Evolutionary conservation across 2,329 filamentous ascomycete species (phyloP).

Genomic region (Ophiostoma quercus): DNA sequence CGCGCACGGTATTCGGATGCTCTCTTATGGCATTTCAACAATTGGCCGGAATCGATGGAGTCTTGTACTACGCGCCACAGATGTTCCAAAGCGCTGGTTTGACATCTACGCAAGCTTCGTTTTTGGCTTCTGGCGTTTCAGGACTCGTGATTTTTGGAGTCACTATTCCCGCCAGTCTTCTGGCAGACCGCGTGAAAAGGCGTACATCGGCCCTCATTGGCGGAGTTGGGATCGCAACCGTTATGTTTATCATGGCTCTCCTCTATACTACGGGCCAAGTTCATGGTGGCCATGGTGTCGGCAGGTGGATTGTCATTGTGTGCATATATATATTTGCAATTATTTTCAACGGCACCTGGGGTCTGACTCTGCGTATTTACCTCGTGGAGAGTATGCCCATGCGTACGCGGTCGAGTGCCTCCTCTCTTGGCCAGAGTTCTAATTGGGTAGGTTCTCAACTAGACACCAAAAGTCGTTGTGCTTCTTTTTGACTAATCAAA

Average conservation of each 20-base stretch:
- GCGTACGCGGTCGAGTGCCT: constrained; percentile 9
- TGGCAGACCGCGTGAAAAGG: constrained; percentile 1
- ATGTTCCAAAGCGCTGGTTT: constrained; percentile 12
- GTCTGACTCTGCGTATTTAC: not conserved
- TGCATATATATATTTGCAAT: constrained; percentile 13
- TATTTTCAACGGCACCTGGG: constrained; percentile 11
- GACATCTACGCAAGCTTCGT: constrained; percentile 1
- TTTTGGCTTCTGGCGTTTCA: constrained; percentile 9
- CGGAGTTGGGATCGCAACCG: not conserved
- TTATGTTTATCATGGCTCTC: constrained; percentile 1
- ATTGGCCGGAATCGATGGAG: constrained; percentile 11
- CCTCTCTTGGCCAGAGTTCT: constrained; percentile 6
- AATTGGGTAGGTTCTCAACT: not conserved
- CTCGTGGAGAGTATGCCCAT: constrained; percentile 16
- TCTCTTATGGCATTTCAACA: constrained; percentile 16
- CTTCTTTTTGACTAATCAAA: not conserved
- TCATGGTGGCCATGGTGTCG: not conserved
- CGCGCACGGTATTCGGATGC: not conserved
- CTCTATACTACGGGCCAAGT: constrained; percentile 1
- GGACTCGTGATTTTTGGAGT: constrained; percentile 3
- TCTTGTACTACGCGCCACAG: constrained; percentile 10
- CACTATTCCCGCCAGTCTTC: not conserved
- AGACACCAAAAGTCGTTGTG: not conserved
- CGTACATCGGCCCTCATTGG: not conserved
- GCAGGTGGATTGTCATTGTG: constrained; percentile 11